Base-by-base conservation (phyloP, 108 stramenopile species). In the Skeletonema costatum region DNA sequence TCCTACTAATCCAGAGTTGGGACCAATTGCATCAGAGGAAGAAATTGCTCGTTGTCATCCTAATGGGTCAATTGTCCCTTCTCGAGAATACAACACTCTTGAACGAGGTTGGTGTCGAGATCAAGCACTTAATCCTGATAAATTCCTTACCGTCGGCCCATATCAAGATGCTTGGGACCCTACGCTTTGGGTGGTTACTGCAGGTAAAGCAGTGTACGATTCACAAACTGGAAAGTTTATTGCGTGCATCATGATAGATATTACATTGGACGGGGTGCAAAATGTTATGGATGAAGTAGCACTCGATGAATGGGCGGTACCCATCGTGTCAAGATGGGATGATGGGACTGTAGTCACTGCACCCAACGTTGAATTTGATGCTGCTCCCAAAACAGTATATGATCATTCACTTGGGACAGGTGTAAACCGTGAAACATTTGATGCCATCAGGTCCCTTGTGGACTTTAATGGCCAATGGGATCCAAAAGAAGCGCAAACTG, bases 71-170 rank as follows among this genome's bases (percentile, higher is more conserved):
- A 17, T 56, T 9, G 77, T 80, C 5, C 78, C 76, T 1, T 53
- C 33, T 5, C 71, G 85, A 41, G 61, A 83, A 56, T 89, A 89
- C 62, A 87, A 85, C 59, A 82, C 86, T 11, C 64, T 89, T 59
- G 86, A 89, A 72, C 75, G 86, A 32, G 85, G 70, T 5, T 89
- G 86, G 86, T 89, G 86, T 62, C 60, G 67, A 17, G 86, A 87
- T 42, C 84, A 87, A 58, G 84, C 78, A 14, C 60, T 88, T 1
- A 35, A 80, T 50, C 83, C 86, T 16, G 63, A 68, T 14, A 33
- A 76, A 41, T 16, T 68, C 39, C 64, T 60, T 5, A 73, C 68
- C 13, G 60, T 65, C 61, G 85, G 86, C 5, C 85, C 88, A 4
- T 87, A 77, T 67, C 36, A 56, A 11, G 79, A 77, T 41, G 81